Base-by-base conservation (phyloP, 2,329 filamentous ascomycete genomes). In the Penicillium sclerotigenum region DNA sequence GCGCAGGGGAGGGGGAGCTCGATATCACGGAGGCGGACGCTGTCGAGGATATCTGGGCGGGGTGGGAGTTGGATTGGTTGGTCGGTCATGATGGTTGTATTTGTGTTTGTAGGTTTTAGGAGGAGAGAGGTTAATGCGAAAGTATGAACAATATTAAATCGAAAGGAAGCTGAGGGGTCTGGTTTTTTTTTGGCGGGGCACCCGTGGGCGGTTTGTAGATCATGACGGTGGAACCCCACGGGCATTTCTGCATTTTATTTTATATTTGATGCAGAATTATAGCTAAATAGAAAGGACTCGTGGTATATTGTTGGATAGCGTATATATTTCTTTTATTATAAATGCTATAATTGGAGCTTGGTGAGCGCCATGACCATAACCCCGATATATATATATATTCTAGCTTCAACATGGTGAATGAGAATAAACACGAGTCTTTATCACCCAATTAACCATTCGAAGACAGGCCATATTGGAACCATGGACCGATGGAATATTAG, bases 1-100 rank as follows among this genome's bases (percentile, higher is more conserved):
- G 72, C 75, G 29, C 74, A 69, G 40, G 75, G 73, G 36, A 78
- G 65, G 33, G 77, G 72, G 42, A 79, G 74, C 41, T 72, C 70
- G 58, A 80, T 74, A 53, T 78, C 68, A 52, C 71, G 75, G 33
- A 80, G 71, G 34, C 67, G 68, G 59, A 78, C 68, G 56, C 68
- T 69, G 61, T 75, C 72, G n/a, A 74, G 67, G 31, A 72, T 65
- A 10, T 65, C 59, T 1, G 71, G 71, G n/a, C 58, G 64, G 29
- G 65, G 50, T 22, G 70, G 71, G 29, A 71, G 68, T 51, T 70
- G 65, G 29, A 72, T 59, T 43, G 59, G 52, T 58, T 63, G 53
- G 34, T 66, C 59, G 5, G 65, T 58, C 68, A 70, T 70, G 40
- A 18, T 64, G 54, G 37, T 22, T 47, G 28, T 1, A 14, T 22